Conservation (phyloP, 768 basidiomycete species). For the Fistulinella prunicolor region DNA sequence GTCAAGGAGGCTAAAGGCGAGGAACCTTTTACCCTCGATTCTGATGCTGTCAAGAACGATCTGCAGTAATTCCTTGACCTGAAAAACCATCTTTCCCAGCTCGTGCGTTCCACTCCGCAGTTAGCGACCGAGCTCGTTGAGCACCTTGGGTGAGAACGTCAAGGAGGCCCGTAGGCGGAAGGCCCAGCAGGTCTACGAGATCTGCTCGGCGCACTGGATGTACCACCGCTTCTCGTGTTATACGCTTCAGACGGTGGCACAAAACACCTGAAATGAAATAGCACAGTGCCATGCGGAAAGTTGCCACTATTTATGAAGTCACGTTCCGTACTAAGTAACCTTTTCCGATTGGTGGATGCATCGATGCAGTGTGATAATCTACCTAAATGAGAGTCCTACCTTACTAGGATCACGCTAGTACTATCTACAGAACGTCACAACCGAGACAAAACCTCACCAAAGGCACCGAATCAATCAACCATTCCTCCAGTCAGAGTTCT, state of each 20-base stretch:
- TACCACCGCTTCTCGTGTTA: conserved; percentile 84
- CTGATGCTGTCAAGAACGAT: conserved; percentile 91
- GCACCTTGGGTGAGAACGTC: conserved; percentile 79
- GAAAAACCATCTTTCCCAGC: conserved; percentile 94
- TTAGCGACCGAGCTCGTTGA: conserved; percentile 80
- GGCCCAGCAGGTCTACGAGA: conserved; percentile 84
- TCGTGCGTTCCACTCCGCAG: conserved; percentile 76
- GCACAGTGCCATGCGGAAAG: no score
- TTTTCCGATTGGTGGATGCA: no score
- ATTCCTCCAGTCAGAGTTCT: no score
- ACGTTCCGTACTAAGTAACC: no score
- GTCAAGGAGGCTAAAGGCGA: conserved; percentile 68
- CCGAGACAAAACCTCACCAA: no score
- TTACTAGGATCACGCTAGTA: no score
- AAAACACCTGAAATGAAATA: no score
- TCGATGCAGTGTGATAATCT: no score
- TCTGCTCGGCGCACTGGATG: conserved; percentile 81
- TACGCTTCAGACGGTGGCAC: conserved; percentile 94
- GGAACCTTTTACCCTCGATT: conserved; percentile 91
- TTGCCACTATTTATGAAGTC: no score
- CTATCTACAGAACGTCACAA: no score
- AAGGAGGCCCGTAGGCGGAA: conserved; percentile 79
- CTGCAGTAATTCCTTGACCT: conserved; percentile 91
- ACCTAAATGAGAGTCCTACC: no score
- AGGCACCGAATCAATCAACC: no score